A percentile compares a stretch with the other conserved stretches of the same genome.
Evolutionary conservation across 2,329 filamentous ascomycete species (phyloP).

Genomic region (Zymoseptoria pseudotritici): DNA sequence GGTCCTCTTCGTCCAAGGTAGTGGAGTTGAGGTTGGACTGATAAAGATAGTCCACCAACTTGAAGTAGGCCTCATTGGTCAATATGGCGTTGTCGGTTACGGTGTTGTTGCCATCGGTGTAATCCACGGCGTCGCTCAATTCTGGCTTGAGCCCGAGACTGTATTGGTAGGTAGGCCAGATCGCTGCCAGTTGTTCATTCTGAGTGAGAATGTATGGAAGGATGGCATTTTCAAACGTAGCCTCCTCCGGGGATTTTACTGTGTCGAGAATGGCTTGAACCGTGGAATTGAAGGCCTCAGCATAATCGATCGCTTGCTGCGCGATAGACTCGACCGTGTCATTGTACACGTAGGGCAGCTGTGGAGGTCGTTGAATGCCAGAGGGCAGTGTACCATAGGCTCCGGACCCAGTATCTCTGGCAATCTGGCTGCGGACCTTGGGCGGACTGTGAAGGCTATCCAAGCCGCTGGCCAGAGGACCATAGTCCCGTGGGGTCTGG

Average conservation of each 20-base stretch:
- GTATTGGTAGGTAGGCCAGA: conserved; percentile 30
- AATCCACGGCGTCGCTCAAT: conserved; percentile 38
- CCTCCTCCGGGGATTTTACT: conserved; percentile 49
- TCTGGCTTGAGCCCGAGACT: conserved; percentile 46
- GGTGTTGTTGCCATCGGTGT: conserved; percentile 39
- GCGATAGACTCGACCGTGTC: conserved; percentile 62
- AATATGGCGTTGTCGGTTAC: conserved; percentile 66
- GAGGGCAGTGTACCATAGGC: conserved; percentile 45
- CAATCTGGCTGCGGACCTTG: conserved; percentile 63
- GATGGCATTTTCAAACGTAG: conserved; percentile 49
- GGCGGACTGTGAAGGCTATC: conserved; percentile 66
- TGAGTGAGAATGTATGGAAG: conserved; percentile 59
- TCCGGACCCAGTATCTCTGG: conserved; percentile 59
- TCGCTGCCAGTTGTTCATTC: conserved; percentile 43
- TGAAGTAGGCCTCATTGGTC: conserved; percentile 72
- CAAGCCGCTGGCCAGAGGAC: conserved; percentile 43
- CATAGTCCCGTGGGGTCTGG: too few species aligned
- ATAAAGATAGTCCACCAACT: conserved; percentile 43
- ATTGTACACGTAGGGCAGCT: conserved; percentile 66
- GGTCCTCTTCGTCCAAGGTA: conserved; percentile 57
- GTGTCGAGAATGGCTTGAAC: conserved; percentile 59
- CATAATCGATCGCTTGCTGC: conserved; percentile 55
- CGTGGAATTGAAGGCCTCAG: conserved; percentile 52
- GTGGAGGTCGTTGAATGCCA: conserved; percentile 63
- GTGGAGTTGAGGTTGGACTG: conserved; percentile 51